A percentile compares a stretch with the other conserved stretches of the same genome.
Conservation (phyloP, 2,329 filamentous ascomycete genomes). For the Chaetomium globosum region DNA sequence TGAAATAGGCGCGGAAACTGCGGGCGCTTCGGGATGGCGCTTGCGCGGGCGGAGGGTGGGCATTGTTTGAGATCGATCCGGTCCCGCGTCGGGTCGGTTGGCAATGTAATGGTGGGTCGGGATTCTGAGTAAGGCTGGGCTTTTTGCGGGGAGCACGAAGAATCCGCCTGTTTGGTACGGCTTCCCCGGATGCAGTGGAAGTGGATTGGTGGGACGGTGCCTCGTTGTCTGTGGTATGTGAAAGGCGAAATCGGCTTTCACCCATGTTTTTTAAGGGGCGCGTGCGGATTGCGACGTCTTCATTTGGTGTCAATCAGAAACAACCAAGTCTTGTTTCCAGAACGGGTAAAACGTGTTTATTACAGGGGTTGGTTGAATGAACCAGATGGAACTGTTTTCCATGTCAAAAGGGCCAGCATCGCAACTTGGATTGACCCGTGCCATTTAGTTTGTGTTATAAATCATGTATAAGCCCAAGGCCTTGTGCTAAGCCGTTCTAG, state of each 20-base stretch:
- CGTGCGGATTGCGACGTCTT: too few species aligned
- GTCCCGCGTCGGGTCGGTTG: background rate
- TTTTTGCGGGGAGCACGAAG: constrained; percentile 1
- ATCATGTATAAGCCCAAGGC: background rate
- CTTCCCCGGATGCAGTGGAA: background rate
- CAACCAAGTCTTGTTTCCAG: background rate
- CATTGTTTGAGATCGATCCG: constrained; percentile 17
- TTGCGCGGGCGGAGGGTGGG: constrained; percentile 24
- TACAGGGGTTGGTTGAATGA: background rate
- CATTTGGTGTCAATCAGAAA: background rate
- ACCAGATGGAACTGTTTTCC: too few species aligned
- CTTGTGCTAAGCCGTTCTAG: background rate
- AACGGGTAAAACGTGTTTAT: background rate
- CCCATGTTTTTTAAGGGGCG: too few species aligned
- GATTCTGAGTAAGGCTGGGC: background rate
- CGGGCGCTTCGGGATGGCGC: background rate
- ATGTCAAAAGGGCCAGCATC: background rate
- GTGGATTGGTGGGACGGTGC: background rate
- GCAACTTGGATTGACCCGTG: background rate
- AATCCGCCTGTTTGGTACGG: background rate
- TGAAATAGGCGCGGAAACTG: background rate
- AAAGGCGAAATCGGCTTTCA: background rate
- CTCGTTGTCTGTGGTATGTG: too few species aligned
- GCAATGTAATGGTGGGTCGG: background rate
- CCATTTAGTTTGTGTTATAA: background rate